Percentiles rank a stretch among this genome's conserved stretches.
Conservation (phyloP, 164 flowering plant species). For the Umbellularia californica region DNA sequence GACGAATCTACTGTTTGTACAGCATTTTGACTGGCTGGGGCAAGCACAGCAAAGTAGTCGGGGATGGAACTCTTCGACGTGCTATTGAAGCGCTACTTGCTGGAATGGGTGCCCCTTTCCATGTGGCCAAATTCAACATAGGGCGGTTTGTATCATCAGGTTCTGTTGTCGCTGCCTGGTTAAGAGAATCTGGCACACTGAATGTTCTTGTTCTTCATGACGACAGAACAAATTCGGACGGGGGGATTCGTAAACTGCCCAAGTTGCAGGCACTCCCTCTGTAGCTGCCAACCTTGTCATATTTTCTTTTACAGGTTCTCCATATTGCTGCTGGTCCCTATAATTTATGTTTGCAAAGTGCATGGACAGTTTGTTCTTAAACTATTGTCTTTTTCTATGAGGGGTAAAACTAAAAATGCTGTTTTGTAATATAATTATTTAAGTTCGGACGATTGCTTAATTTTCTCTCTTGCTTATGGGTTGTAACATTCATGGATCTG, state of each 20-base stretch:
- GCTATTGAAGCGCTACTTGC: constrained; percentile 70
- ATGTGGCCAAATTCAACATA: constrained; percentile 68
- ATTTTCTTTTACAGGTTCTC: neutral
- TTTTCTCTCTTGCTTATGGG: neutral
- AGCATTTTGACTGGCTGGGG: constrained; percentile 99
- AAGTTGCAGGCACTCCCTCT: constrained; percentile 25
- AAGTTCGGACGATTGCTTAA: neutral
- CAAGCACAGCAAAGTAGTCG: constrained; percentile 93
- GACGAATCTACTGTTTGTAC: constrained; percentile 18
- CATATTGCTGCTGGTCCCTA: neutral
- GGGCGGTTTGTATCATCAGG: constrained; percentile 89
- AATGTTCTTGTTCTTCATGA: constrained; percentile 80
- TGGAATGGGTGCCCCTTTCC: constrained; percentile 87
- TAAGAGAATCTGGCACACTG: constrained; percentile 70
- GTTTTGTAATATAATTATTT: neutral
- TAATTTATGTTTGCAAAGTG: constrained; percentile 4
- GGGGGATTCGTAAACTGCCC: constrained; percentile 21
- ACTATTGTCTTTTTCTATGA: neutral
- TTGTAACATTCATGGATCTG: neutral
- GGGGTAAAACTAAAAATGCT: neutral
- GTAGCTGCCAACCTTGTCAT: constrained; percentile 3
- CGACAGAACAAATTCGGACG: constrained; percentile 37
- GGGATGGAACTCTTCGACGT: constrained; percentile 75
- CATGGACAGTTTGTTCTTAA: neutral
- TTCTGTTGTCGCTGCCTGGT: constrained; percentile 79